These are phyloP conservation scores for Sclerotinia sclerotiorum DNA, from an alignment of 2,329 filamentous ascomycete genomes.

Conservation along the genomic window DNA sequence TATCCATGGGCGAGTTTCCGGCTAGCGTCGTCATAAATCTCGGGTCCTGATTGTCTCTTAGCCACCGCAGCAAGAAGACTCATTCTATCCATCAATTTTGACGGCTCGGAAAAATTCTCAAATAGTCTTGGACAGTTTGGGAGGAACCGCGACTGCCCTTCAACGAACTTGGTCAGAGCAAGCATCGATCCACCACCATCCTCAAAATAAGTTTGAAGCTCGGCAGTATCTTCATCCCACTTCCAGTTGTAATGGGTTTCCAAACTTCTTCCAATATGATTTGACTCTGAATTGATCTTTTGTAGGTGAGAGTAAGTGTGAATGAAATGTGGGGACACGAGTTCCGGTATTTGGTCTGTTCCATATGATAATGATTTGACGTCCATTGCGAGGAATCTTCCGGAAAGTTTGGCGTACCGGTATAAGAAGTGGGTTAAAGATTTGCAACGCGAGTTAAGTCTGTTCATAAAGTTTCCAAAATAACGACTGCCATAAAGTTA, in stretches of 20 bases:
- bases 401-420: constrained; percentile 49
- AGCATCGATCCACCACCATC: constrained; percentile 46
- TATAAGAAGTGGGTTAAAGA: constrained; percentile 38
- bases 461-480: constrained; percentile 39
- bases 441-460: constrained; percentile 29
- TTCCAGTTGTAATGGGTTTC: constrained; percentile 46
- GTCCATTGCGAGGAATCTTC: constrained; percentile 54
- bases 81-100: constrained; percentile 31
- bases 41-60: constrained; percentile 25
- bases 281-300: constrained; percentile 39
- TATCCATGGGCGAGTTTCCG: constrained; percentile 46
- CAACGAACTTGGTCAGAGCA: constrained; percentile 47
- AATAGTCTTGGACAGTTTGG: constrained; percentile 49
- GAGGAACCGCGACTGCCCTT: constrained; percentile 45
- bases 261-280: constrained; percentile 39
- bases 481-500: constrained; percentile 35
- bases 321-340: constrained; percentile 50
- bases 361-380: constrained; percentile 40
- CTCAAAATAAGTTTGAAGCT: constrained; percentile 36
- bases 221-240: constrained; percentile 37
- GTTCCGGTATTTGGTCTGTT: constrained; percentile 42
- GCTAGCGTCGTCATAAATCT: constrained; percentile 35
- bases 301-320: constrained; percentile 46
- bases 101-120: constrained; percentile 37
- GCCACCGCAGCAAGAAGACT: constrained; percentile 30